These are phyloP conservation scores for Nicotiana knightiana DNA, from an alignment of 257 asterid species.

Conservation along the genomic window DNA sequence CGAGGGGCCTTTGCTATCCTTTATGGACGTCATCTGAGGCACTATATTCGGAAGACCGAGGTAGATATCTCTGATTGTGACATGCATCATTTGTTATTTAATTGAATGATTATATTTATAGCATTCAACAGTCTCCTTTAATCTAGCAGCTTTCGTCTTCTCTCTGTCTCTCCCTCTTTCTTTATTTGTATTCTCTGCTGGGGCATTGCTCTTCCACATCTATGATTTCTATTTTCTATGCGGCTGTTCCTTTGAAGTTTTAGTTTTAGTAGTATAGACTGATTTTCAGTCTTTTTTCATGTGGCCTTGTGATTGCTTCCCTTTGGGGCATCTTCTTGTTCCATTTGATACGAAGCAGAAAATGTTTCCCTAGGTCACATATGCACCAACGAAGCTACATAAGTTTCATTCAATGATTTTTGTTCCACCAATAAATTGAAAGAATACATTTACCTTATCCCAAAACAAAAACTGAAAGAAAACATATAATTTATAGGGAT, in stretches of 20 bases:
- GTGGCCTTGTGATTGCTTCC: background rate
- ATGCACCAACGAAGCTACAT: background rate
- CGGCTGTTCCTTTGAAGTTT: background rate
- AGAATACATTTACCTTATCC: too few species aligned
- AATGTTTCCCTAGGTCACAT: background rate
- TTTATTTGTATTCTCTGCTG: background rate
- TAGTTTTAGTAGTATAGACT: background rate
- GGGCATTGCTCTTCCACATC: background rate
- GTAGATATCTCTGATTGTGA: conserved; percentile 29
- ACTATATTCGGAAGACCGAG: conserved; percentile 75
- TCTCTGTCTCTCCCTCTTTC: background rate
- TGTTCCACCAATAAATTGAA: background rate
- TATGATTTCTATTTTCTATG: background rate
- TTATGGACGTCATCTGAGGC: conserved; percentile 75
- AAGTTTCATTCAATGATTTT: background rate
- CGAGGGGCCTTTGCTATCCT: conserved; percentile 77
- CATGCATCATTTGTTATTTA: conserved; percentile 5
- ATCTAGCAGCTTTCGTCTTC: background rate
- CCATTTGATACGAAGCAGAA: background rate
- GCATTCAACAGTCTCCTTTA: background rate
- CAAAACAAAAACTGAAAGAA: background rate
- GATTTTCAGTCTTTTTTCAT: background rate
- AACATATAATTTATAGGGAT: background rate
- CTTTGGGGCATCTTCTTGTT: background rate
- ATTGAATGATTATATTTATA: background rate